Base-by-base conservation (phyloP, 2,329 filamentous ascomycete genomes). In the Penicillium carneum region DNA sequence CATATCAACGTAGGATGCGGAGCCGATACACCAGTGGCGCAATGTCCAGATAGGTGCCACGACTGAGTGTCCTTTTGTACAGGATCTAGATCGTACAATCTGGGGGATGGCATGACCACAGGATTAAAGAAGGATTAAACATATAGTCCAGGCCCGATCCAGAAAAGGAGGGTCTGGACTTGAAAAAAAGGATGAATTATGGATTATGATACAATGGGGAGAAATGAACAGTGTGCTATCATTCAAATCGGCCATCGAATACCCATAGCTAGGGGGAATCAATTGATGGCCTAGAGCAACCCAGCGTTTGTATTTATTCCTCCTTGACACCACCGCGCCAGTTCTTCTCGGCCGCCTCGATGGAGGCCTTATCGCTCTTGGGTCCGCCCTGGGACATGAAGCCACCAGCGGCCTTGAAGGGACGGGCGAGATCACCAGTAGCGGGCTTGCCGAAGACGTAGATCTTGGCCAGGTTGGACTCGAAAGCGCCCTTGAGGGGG, bases 381-480 rank as follows among this genome's bases (percentile, higher is more conserved):
- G 90, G 87, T 70, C 90, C 85, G 33, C 85, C 83, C 71, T 80
- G 76, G 59, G 86, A 86, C 90, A 96, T 93, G 78, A 98, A 86
- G 55, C 93, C 93, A 63, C 86, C 89, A 63, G 86, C 80, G 52
- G 88, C 86, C 89, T 98, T 99, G 90, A 96, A 99, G 66, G 95
- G 95, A 64, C 95, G 87, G 87, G 96, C 95, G 71, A 99, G 87
- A 68, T 99, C 95, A 57, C 94, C 95, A 60, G 84, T 87, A 42
- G 95, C 94, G 41, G 94, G 87, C 80, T 95, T 84, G 74, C 93
- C 93, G 67, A 93, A 90, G 67, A 99, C 71, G 82, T 98, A 91
- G 75, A 99, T 94, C 87, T 98, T 97, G 84, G 95, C 87, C 72
- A 97, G 84, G 85, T 97, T 98, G 82, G 90, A 86, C 85, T 99